Evolutionary conservation across 345 rosid species (phyloP), one percentile per base, ranked within the genome.

Genomic region (Ceriops tagal): DNA sequence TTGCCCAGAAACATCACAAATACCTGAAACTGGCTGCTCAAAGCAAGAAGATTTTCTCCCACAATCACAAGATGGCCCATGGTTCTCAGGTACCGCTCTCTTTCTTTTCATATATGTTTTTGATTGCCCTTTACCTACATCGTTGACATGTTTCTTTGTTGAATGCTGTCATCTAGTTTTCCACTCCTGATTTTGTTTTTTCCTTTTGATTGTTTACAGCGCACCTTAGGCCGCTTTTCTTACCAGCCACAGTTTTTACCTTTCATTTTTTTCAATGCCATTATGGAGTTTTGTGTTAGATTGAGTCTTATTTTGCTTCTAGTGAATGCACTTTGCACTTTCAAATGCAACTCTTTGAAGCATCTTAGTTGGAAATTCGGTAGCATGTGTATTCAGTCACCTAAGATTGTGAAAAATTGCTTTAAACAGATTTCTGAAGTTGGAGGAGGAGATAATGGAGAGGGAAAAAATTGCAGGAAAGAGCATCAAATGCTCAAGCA

Each of bases 71-170:
- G 19, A 13, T 85, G 72, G 76, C 81, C 58, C 75, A 78, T 71
- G 78, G 79, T 68, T 78, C 84, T 53, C 84, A 82, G 97, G 98
- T 93, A 76, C 52, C 16, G 58, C 60, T 63, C 67, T 77, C 55
- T 46, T 71, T 68, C 70, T 69, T 73, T 71, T 32, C 49, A 26
- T 32, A 8, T 51, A 9, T 49, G 46, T 62, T 15, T 20, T 18
- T 16, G 32, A 53, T 65, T 64, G 31, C 28, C 20, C 47, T 47
- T 64, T 34, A 31, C 58, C 20, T 16, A 20, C 15, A 22, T 9
- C 24, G 24, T 61, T 27, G 49, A 27, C 61, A 35, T 51, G 15
- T 68, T 37, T 62, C 19, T 60, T 58, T 15, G 43, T 59, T 58
- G 51, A 26, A 22, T 71, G 43, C 68, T 22, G 24, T 27, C 8